These are phyloP conservation scores for Misopates orontium DNA, from an alignment of 257 asterid species.

Conservation along the genomic window DNA sequence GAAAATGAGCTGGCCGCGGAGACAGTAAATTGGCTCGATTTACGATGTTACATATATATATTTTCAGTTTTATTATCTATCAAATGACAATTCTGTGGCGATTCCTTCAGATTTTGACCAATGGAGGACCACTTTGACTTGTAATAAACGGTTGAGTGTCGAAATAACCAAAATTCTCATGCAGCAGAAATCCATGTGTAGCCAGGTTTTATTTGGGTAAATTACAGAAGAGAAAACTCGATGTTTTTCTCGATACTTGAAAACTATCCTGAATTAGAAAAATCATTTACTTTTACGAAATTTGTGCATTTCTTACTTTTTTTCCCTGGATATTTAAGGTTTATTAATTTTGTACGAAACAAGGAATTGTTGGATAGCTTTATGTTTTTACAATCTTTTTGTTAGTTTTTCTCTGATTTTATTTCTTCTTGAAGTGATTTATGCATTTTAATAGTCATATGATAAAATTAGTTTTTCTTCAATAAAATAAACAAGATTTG, in stretches of 20 bases:
- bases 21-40: constrained; percentile 41
- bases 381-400: neutral
- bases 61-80: constrained; percentile 18
- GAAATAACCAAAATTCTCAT: neutral
- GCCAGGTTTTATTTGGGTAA: neutral
- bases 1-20: constrained; percentile 22
- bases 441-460: too few relatives aligned
- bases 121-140: constrained; percentile 60
- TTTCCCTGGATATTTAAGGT: neutral
- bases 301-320: too few relatives aligned
- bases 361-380: too few relatives aligned
- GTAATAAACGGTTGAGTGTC: neutral
- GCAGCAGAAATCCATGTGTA: neutral
- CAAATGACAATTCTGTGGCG: constrained; percentile 37
- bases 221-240: too few relatives aligned
- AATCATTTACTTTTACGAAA: too few relatives aligned
- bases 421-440: too few relatives aligned
- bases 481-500: too few relatives aligned
- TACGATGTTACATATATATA: constrained; percentile 25
- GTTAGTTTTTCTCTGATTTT: too few relatives aligned
- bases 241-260: neutral
- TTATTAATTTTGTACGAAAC: neutral
- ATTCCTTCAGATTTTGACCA: constrained; percentile 50
- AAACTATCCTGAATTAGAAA: neutral
- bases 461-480: too few relatives aligned